Evolutionary conservation across 805 yeast genomes (phyloP).

Genomic region (Candida piceae): DNA sequence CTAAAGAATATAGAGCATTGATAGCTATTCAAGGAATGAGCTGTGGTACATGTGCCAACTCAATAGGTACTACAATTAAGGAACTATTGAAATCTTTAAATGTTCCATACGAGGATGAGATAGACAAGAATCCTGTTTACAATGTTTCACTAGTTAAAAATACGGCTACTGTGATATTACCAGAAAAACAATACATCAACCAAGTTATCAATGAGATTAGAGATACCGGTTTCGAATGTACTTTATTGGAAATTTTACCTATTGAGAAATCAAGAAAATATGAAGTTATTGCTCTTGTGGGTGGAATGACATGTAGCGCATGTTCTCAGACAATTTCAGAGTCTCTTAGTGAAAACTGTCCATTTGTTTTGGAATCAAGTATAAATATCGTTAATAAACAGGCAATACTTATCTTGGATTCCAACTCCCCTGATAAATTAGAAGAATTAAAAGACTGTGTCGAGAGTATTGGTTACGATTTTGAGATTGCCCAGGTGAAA

Average conservation of each 20-base stretch:
- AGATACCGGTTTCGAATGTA: conserved; percentile 45
- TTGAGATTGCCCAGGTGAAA: conserved; percentile 39
- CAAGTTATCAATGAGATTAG: conserved; percentile 42
- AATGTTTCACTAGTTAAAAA: conserved; percentile 38
- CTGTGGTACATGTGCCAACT: conserved; percentile 51
- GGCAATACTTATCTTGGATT: conserved; percentile 55
- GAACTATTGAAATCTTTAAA: conserved; percentile 19
- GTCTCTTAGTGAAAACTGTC: conserved; percentile 39
- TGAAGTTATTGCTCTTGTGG: conserved; percentile 56
- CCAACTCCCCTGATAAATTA: conserved; percentile 32
- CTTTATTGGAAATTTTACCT: conserved; percentile 55
- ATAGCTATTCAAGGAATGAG: conserved; percentile 64
- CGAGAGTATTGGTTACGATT: conserved; percentile 67
- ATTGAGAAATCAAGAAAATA: conserved; percentile 43
- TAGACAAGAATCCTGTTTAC: conserved; percentile 7
- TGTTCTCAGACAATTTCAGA: conserved; percentile 53
- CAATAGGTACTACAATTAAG: conserved; percentile 39
- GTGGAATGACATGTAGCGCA: conserved; percentile 73
- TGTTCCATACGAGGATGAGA: conserved; percentile 9
- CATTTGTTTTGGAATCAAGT: conserved; percentile 48
- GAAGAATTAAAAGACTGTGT: conserved; percentile 42
- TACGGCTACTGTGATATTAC: conserved; percentile 48
- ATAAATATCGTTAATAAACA: conserved; percentile 57
- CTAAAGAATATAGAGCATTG: conserved; percentile 41
- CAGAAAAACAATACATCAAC: conserved; percentile 47